phyloP scores from a whole-genome alignment of 495 filamentous ascomycete genomes.

The Podospora pseudopauciseta region DNA sequence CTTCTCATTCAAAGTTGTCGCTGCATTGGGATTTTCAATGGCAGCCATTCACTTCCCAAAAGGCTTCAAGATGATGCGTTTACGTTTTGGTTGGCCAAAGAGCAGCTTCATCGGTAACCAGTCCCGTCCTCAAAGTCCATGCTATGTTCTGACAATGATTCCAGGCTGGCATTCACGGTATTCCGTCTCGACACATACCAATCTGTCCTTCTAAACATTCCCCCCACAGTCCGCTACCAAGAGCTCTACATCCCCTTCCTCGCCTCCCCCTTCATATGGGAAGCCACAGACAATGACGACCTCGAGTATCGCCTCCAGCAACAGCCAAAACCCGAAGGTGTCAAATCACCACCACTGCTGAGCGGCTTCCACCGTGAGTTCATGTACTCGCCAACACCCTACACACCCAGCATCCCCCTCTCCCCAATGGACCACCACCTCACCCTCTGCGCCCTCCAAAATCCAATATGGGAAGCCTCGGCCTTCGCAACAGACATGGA shows the following conservation, averaged over 20 bases:
- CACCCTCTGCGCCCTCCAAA: slow-evolving; percentile 29
- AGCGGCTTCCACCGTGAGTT: background rate
- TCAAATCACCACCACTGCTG: background rate
- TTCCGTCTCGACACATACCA: slow-evolving; percentile 35
- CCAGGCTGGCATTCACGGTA: slow-evolving; percentile 29
- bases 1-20: slow-evolving; percentile 31
- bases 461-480: slow-evolving; percentile 29
- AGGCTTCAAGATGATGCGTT: slow-evolving; percentile 19
- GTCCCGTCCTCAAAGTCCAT: background rate
- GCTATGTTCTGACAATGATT: background rate
- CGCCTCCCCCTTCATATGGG: slow-evolving; percentile 28
- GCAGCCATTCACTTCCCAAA: slow-evolving; percentile 26
- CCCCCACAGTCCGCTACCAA: slow-evolving; percentile 33
- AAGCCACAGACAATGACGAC: background rate
- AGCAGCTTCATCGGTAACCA: slow-evolving; percentile 33
- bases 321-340: background rate
- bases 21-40: slow-evolving; percentile 32
- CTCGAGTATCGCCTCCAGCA: background rate
- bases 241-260: slow-evolving; percentile 34
- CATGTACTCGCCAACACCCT: background rate
- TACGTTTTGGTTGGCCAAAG: slow-evolving; percentile 32
- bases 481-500: background rate
- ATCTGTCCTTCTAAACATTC: slow-evolving; percentile 30
- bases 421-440: slow-evolving; percentile 30
- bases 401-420: background rate